A percentile compares a stretch with the other conserved stretches of the same genome.
Conservation (phyloP, 1,284 basidiomycete species). For the Hortiboletus rubellus region DNA sequence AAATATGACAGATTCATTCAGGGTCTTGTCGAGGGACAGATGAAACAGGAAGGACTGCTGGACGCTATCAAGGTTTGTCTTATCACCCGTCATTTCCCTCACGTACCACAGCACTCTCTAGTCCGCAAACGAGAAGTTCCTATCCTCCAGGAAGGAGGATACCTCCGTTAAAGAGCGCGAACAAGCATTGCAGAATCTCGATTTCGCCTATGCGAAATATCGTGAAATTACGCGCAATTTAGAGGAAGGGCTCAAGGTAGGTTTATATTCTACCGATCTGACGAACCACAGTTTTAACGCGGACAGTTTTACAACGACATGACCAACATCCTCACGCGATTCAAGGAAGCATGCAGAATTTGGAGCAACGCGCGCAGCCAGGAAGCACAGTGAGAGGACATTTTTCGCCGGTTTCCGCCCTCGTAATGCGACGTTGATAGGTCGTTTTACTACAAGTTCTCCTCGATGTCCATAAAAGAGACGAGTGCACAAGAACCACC, state of each 20-base stretch:
- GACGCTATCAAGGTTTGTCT: conserved; percentile 64
- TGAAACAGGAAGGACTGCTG: conserved; percentile 66
- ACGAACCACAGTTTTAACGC: not conserved
- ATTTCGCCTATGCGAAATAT: conserved; percentile 88
- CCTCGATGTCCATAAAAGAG: conserved; percentile 40
- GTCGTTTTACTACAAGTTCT: conserved; percentile 41
- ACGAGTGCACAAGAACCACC: conserved; percentile 10
- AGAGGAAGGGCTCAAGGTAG: conserved; percentile 84
- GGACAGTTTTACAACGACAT: conserved; percentile 85
- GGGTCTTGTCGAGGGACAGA: conserved; percentile 60
- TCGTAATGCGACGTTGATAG: conserved; percentile 25
- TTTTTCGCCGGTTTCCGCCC: not conserved
- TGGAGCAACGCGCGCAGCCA: conserved; percentile 73
- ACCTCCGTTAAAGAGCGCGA: conserved; percentile 81
- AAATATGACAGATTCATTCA: conserved; percentile 80
- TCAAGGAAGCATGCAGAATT: conserved; percentile 73
- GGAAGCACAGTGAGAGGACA: conserved; percentile 45
- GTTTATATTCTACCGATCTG: not conserved
- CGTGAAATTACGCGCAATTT: conserved; percentile 83
- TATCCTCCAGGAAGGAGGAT: conserved; percentile 80
- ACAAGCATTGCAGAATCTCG: conserved; percentile 82
- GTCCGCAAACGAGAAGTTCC: conserved; percentile 75
- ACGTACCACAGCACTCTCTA: conserved; percentile 32
- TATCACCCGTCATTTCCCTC: not conserved
- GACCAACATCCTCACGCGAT: conserved; percentile 64